These are phyloP conservation scores for Candida tetrigidarum DNA, from an alignment of 1,139 yeast genomes.

Conservation along the genomic window DNA sequence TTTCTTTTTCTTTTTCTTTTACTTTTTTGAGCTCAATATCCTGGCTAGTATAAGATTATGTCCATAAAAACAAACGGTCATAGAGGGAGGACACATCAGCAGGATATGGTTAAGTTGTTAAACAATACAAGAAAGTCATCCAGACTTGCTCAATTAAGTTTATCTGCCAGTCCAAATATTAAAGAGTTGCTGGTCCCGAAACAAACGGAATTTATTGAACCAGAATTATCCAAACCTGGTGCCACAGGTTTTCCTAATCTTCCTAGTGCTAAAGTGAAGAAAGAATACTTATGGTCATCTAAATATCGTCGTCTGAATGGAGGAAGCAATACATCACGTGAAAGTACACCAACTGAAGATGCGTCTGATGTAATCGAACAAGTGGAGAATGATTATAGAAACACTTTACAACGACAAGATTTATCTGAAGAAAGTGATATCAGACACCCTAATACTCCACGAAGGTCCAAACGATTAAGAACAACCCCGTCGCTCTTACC, in stretches of 20 bases:
- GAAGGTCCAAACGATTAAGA: constrained; percentile 18
- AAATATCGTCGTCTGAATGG: constrained; percentile 20
- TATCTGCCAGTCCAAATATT: constrained; percentile 17
- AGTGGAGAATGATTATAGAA: constrained; percentile 24
- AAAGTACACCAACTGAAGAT: constrained; percentile 12
- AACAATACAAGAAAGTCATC: constrained; percentile 18
- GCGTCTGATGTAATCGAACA: constrained; percentile 10
- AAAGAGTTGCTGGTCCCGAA: constrained; percentile 7
- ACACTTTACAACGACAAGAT: constrained; percentile 33
- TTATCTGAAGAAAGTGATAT: constrained; percentile 30
- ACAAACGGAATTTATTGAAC: constrained; percentile 52
- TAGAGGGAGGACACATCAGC: not conserved
- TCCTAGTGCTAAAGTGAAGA: constrained; percentile 59
- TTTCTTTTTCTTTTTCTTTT: not conserved
- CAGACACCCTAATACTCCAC: constrained; percentile 25
- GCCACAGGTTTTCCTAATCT: constrained; percentile 68
- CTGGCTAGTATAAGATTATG: not conserved
- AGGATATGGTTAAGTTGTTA: not conserved
- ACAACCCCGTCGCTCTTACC: constrained; percentile 4
- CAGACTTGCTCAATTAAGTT: constrained; percentile 15
- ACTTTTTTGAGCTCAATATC: not conserved
- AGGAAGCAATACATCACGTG: constrained; percentile 13
- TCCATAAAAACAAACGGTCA: constrained; percentile 2
- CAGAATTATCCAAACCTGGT: constrained; percentile 53
- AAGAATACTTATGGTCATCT: constrained; percentile 53